Base-by-base conservation (phyloP, 805 yeast genomes). In the Teunomyces kruisii region DNA sequence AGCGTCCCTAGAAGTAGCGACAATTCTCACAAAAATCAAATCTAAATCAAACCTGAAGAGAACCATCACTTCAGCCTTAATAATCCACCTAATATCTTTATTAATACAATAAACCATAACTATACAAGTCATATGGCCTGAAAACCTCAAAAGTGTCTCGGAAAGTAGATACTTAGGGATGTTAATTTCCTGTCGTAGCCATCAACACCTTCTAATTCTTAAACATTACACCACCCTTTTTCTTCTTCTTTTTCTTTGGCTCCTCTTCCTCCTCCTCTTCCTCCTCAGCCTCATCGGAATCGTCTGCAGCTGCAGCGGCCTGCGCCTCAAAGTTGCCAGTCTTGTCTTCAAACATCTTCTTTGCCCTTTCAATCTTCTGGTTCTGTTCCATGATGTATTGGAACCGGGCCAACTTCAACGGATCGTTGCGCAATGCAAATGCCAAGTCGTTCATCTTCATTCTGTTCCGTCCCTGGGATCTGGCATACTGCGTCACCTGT, bases 361-460 rank as follows among this genome's bases (percentile, higher is more conserved):
- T 70, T 9, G 72, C 75, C 44, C 58, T 57, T 40, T 62, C 71
- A 45, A 72, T 71, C 44, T 56, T 59, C 30, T 61, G 57, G 42
- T 65, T 65, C 50, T 62, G 74, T 41, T 70, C 71, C 26, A 67
- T 56, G 43, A 71, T 71, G 48, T 70, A 70, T 47, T 67, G 64
- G 53, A 69, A 55, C 42, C 77, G 54, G 37, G 74, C 67, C 43
- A 72, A 56, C 51, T 70, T 72, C 53, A 60, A 58, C 3, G 77
- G 76, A 41, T 72, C 77, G 46, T 71, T 63, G 10, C 71, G 56
- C 32, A 72, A 55, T 7, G 68, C 68, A 54, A 70, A 67, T 17
- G 70, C 72, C 44, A 72, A 58, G 52, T 72, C 77, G 45, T 71
- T 73, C 46, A 70, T 59, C 48, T 71, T 72, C 22, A 72, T 62